A percentile compares a stretch with the other conserved stretches of the same genome.
phyloP scores from a whole-genome alignment of 108 stramenopile genomes.

The Skeletonema costatum region DNA sequence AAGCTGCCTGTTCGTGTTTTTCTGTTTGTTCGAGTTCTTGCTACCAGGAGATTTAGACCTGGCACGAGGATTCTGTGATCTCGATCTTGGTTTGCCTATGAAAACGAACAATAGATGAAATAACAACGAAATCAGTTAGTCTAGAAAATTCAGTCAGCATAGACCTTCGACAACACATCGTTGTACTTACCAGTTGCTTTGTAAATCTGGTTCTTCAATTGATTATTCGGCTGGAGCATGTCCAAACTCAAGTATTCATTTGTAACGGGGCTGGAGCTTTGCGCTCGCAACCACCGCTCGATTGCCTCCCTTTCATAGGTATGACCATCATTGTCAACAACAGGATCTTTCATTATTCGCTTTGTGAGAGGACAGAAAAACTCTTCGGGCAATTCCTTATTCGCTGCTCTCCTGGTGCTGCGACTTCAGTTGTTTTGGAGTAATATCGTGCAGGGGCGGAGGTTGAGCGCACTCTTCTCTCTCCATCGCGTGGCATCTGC shows the following conservation, averaged over 20 bases:
- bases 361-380: conserved; percentile 75
- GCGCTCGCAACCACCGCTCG: conserved; percentile 53
- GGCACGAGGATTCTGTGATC: conserved; percentile 13
- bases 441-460: conserved; percentile 35
- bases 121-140: background rate
- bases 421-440: background rate
- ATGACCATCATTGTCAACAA: conserved; percentile 78
- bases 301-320: conserved; percentile 83
- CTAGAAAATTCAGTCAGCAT: background rate
- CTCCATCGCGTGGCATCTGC: background rate
- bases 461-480: conserved; percentile 15
- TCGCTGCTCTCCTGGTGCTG: background rate
- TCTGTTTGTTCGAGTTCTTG: conserved; percentile 5
- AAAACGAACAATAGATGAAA: background rate
- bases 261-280: conserved; percentile 56
- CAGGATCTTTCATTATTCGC: conserved; percentile 78
- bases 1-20: conserved; percentile 28
- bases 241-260: conserved; percentile 39
- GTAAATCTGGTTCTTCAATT: conserved; percentile 37
- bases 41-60: conserved; percentile 19
- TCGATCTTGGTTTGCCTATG: conserved; percentile 33
- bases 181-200: conserved; percentile 33
- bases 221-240: conserved; percentile 46
- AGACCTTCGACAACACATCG: background rate
- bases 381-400: conserved; percentile 28